phyloP scores from a whole-genome alignment of 371 early-diverging fungal species.

The Fennellomyces sp. region DNA sequence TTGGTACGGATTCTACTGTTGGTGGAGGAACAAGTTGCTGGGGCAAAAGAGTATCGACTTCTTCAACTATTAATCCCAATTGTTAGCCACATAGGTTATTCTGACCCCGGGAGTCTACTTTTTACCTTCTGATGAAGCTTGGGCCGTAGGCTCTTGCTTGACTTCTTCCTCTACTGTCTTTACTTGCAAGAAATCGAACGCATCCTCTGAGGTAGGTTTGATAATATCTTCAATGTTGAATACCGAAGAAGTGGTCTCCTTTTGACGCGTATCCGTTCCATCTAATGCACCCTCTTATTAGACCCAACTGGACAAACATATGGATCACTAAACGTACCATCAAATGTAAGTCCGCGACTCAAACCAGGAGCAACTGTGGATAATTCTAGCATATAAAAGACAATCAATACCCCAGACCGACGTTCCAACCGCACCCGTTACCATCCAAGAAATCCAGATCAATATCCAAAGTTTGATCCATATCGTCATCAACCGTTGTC shows the following conservation, averaged over 20 bases:
- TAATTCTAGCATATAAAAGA: conserved; percentile 15
- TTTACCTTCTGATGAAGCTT: conserved; percentile 3
- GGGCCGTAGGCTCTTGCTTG: neutral
- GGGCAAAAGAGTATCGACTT: conserved; percentile 45
- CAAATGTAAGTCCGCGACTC: conserved; percentile 59
- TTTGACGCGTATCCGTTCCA: neutral
- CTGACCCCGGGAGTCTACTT: too few species aligned
- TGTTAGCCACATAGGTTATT: too few species aligned
- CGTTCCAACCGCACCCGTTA: neutral
- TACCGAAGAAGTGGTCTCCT: conserved; percentile 20
- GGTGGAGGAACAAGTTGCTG: conserved; percentile 13
- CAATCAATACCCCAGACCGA: too few species aligned
- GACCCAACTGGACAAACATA: neutral
- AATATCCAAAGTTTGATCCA: conserved; percentile 10
- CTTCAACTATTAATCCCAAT: too few species aligned
- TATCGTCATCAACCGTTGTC: conserved; percentile 22
- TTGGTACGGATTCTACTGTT: conserved; percentile 9
- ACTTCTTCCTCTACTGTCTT: conserved; percentile 20
- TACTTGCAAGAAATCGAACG: conserved; percentile 45
- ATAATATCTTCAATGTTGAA: conserved; percentile 67
- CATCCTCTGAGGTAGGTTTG: conserved; percentile 38
- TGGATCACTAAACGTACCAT: conserved; percentile 22
- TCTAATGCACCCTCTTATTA: neutral
- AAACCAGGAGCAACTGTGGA: conserved; percentile 67
- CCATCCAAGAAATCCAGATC: conserved; percentile 33